Base-by-base conservation (phyloP, 805 yeast species). In the Yarrowia sp. region DNA sequence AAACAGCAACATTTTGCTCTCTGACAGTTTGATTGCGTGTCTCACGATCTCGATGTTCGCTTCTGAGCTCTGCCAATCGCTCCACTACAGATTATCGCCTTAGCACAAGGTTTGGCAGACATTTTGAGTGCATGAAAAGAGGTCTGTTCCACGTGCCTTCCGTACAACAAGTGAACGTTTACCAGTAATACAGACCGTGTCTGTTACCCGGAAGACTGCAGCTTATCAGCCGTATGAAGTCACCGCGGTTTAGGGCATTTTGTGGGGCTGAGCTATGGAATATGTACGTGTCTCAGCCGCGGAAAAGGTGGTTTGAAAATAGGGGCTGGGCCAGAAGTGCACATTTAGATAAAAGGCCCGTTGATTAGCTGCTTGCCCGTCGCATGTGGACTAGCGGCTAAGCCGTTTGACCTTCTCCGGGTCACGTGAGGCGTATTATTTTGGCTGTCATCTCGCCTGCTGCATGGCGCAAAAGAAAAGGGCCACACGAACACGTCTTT, bases 251-350 rank as follows among this genome's bases (percentile, higher is more conserved):
- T 27, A 27, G 49, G 49, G 49, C 49, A 12, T 44, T 27, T 44
- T 44, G 49, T 44, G 49, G 49, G 49, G 49, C 49, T 44, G 49
- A 44, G 49, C 33, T 16, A 9, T n/a, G n/a, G n/a, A 22, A 42
- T 16, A n/a, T 27, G 22, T 24, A 12, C 10, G 6, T 44, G 24
- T 44, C 51, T 27, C 51, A 44, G 35, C 25, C 44, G 44, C 7
- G 36, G 36, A 32, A 14, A 4, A 32, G 9, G 36, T 16, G 9
- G n/a, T 6, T n/a, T n/a, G n/a, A n/a, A 24, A 12, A 41, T 24
- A 24, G 47, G 31, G 46, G 44, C 29, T 39, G 44, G 38, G 12
- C 12, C 14, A 29, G 5, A 32, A 9, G 21, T 33, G 36, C 36
- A n/a, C 36, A 10, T 32, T 32, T 32, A 9, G n/a, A 32, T 32